Evolutionary conservation across 495 filamentous ascomycete genomes (phyloP), one percentile per base, ranked within the genome.

Genomic region (Clohesyomyces aquaticus): DNA sequence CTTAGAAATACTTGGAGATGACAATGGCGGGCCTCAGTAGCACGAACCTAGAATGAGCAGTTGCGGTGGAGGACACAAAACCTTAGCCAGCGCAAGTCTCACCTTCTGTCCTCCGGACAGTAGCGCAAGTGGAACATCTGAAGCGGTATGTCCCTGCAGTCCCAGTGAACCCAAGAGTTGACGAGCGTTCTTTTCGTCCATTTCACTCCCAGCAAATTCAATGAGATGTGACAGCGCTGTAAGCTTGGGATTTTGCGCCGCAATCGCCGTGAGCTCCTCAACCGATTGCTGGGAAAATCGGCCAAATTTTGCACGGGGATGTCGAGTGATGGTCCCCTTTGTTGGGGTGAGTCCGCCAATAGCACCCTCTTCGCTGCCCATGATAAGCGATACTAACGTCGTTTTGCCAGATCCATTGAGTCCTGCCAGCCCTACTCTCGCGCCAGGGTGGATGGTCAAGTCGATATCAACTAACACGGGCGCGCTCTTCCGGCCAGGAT

Each of bases 271-370:
- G 0, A 94, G 79, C 12, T 80, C 75, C 62, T 90, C 87, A 1
- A 92, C 88, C 0, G 87, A 84, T 55, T 89, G 85, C 71, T 93
- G 90, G n/a, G 86, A 84, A 74, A 90, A 92, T 69, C 89, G 89
- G 4, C 86, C 88, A 53, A 90, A 71, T 49, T 82, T 83, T 22
- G 90, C 71, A 18, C 87, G 78, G 2, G 90, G 78, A 70, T 94
- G 89, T 0, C 76, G 78, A 1, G 83, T 78, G 2, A 88, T 70
- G 9, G 81, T 82, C 0, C 88, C 88, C 55, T 73, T 76, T 2
- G 77, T 77, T 6, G 80, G 79, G 1, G 66, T 35, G 1, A 77
- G 61, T 3, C 79, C 75, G 22, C 73, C 75, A 2, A 68, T 58
- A 23, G 72, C 74, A 26, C 61, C 63, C 0, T 67, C 68, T 26